Percentiles rank a stretch among this genome's conserved stretches.
Conservation (phyloP, 345 rosid species). For the Draba incana region DNA sequence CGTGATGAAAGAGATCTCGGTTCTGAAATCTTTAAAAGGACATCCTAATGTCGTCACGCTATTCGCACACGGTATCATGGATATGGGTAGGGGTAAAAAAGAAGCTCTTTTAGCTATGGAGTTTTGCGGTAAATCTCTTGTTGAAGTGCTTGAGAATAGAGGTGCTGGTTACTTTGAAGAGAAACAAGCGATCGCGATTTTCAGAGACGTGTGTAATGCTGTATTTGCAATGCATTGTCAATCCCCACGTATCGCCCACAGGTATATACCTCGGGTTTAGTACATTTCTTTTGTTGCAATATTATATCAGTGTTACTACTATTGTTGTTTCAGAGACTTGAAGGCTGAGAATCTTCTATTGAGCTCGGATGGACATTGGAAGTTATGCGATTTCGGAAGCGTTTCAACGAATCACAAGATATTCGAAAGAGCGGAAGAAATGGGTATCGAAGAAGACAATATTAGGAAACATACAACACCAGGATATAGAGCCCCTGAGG, state of each 20-base stretch:
- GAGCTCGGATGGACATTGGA: conserved; percentile 83
- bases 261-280: conserved; percentile 48
- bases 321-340: conserved; percentile 68
- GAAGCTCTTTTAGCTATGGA: conserved; percentile 96
- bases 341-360: conserved; percentile 91
- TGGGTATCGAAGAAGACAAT: conserved; percentile 98
- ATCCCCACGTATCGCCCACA: conserved; percentile 89
- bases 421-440: conserved; percentile 94
- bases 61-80: conserved; percentile 66
- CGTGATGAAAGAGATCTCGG: conserved; percentile 76
- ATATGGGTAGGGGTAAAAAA: conserved; percentile 82
- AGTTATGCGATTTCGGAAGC: conserved; percentile 96
- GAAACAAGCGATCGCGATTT: conserved; percentile 71
- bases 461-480: conserved; percentile 96
- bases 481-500: conserved; percentile 99
- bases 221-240: conserved; percentile 96
- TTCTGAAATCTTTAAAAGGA: conserved; percentile 80
- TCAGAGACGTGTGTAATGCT: conserved; percentile 92
- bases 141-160: conserved; percentile 75
- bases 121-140: conserved; percentile 86
- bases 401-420: conserved; percentile 88
- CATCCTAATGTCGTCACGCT: conserved; percentile 89
- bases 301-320: background rate
- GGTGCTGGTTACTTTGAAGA: conserved; percentile 87
- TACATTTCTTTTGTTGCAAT: background rate